These are phyloP conservation scores for Colletotrichum magnum DNA, from an alignment of 2,329 filamentous ascomycete species.

Conservation along the genomic window DNA sequence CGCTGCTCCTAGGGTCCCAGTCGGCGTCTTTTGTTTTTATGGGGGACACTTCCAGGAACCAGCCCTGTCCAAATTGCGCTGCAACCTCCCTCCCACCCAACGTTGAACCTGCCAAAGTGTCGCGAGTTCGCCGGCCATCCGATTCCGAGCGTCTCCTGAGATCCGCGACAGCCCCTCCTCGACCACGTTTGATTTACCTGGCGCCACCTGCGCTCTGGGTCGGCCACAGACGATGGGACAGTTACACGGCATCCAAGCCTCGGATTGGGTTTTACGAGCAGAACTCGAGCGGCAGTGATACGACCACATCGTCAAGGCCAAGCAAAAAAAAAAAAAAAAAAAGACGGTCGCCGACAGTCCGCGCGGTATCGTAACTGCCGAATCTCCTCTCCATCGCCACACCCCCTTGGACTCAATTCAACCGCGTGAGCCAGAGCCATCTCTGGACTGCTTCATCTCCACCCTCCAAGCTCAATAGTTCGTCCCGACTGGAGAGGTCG, in stretches of 20 bases:
- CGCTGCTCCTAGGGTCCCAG: constrained; percentile 7
- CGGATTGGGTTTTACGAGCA: constrained; percentile 8
- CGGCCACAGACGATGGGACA: background rate
- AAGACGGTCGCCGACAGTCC: constrained; percentile 1
- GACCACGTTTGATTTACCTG: constrained; percentile 36
- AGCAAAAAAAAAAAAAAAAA: background rate
- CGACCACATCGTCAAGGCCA: constrained; percentile 14
- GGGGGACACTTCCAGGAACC: background rate
- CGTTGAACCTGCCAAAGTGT: constrained; percentile 31
- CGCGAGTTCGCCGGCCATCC: constrained; percentile 28
- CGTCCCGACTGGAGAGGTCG: constrained; percentile 33
- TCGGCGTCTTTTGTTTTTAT: constrained; percentile 11
- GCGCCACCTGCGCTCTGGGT: constrained; percentile 15
- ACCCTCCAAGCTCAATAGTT: constrained; percentile 38
- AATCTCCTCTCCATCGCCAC: background rate
- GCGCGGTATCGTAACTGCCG: constrained; percentile 19
- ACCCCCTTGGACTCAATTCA: constrained; percentile 2
- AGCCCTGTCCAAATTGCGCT: constrained; percentile 32
- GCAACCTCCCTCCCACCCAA: constrained; percentile 20
- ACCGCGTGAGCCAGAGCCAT: constrained; percentile 9
- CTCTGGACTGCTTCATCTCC: constrained; percentile 33
- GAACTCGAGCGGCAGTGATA: constrained; percentile 4
- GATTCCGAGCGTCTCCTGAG: constrained; percentile 39
- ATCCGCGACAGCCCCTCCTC: constrained; percentile 37
- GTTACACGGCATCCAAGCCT: constrained; percentile 9